Evolutionary conservation across 176 grass and related monocot species (phyloP), one percentile per base, ranked within the genome.

Genomic region (Carex pumila): DNA sequence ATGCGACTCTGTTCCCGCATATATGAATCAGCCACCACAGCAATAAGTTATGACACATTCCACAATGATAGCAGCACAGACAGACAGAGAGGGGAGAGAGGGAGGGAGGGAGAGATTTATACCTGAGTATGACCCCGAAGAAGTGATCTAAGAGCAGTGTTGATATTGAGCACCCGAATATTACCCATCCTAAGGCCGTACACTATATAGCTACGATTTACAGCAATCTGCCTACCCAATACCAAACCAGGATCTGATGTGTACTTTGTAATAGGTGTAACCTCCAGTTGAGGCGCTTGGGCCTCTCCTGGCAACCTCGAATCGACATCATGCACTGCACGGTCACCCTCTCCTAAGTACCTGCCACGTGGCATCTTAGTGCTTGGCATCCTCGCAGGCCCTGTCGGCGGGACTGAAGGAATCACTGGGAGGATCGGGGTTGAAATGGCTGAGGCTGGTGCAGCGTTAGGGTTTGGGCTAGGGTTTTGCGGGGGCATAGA

Each of bases 251-350:
- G 95, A 79, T 98, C 95, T 4, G 95, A 98, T 10, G 88, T 93
- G 87, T 98, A 94, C 84, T 98, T 98, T 54, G 95, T 98, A 81
- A 98, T 98, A 49, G 95, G 95, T 61, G 95, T 94, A 34, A 98
- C 95, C 76, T 98, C 95, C 8, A 94, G 91, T 82, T 98, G 95
- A 0, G 92, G 95, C 0, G 95, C 92, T 61, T 87, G 84, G 0
- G 85, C 87, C 82, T 98, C 95, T 49, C 95, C 95, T 0, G 88
- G 91, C 31, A 98, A 72, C 82, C 95, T 85, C 19, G 88, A 94
- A 74, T 98, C 92, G 18, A 98, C 91, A 30, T 98, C 95, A 30
- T 94, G 86, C 79, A 95, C 87, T 6, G 83, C 83, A 25, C 82
- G 79, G 30, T 94, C 95, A 31, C 91, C 92, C 0, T 71, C 56